Evolutionary conservation across 2,329 filamentous ascomycete genomes (phyloP).

Genomic region (Cordyceps militaris): DNA sequence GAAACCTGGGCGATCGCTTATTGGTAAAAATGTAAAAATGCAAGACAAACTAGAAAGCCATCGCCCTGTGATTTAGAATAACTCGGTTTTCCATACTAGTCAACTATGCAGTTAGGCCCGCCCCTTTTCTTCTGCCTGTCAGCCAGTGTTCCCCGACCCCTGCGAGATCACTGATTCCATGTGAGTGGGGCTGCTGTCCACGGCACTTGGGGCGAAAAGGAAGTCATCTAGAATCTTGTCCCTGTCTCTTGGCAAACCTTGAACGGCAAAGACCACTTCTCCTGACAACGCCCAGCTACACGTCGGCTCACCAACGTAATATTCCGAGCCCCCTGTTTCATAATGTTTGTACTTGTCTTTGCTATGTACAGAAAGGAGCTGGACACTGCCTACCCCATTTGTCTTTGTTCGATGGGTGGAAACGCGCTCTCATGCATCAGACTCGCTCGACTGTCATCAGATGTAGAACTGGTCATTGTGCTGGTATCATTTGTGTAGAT

Average conservation of each 20-base stretch:
- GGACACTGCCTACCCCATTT: too few relatives aligned
- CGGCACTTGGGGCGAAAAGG: not conserved
- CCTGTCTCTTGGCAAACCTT: not conserved
- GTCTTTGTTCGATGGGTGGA: not conserved
- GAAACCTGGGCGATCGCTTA: too few relatives aligned
- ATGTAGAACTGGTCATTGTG: not conserved
- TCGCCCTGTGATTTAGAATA: too few relatives aligned
- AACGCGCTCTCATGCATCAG: too few relatives aligned
- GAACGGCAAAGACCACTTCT: not conserved
- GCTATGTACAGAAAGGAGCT: too few relatives aligned
- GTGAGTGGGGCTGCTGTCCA: not conserved
- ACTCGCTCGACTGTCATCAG: too few relatives aligned
- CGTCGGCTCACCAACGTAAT: not conserved
- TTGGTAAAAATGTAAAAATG: too few relatives aligned
- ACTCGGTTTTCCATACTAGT: too few relatives aligned
- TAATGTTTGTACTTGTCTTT: not conserved
- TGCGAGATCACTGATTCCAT: not conserved
- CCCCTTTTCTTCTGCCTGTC: too few relatives aligned
- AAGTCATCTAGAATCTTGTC: not conserved
- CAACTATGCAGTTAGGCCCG: too few relatives aligned
- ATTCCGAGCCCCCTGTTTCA: not conserved
- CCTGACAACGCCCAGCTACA: not conserved
- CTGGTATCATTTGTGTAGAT: not conserved
- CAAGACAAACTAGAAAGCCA: too few relatives aligned
- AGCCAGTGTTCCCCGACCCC: not conserved